Conservation (phyloP, 2,329 filamentous ascomycete species). For the Trichoderma atrobrunneum region DNA sequence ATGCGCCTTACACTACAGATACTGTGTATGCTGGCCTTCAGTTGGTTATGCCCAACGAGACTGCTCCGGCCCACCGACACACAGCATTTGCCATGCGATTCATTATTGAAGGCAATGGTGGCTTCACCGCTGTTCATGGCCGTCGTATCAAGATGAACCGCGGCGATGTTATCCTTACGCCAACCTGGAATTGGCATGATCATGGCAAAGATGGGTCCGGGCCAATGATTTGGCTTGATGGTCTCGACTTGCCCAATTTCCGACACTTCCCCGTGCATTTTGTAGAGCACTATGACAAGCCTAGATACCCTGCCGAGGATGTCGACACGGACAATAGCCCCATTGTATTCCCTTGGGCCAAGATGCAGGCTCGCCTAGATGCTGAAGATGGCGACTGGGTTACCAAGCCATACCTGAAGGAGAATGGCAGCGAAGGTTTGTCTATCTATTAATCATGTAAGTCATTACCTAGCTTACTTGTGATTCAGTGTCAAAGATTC, state of each 20-base stretch:
- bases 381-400: conserved; percentile 27
- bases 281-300: conserved; percentile 47
- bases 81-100: conserved; percentile 56
- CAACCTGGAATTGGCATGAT: conserved; percentile 59
- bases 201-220: conserved; percentile 55
- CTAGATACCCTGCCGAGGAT: conserved; percentile 46
- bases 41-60: conserved; percentile 55
- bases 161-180: conserved; percentile 57
- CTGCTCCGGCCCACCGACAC: conserved; percentile 54
- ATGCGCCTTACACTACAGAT: conserved; percentile 55
- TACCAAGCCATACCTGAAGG: conserved; percentile 34
- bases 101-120: conserved; percentile 56
- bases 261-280: conserved; percentile 52
- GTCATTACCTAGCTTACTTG: neutral
- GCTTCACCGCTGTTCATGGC: conserved; percentile 58
- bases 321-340: conserved; percentile 38
- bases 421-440: conserved; percentile 32
- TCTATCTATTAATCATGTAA: neutral
- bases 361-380: conserved; percentile 45
- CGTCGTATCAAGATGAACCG: conserved; percentile 48
- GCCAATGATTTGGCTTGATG: conserved; percentile 58
- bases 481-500: conserved; percentile 32
- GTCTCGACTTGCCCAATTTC: conserved; percentile 52
- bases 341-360: conserved; percentile 48
- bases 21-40: conserved; percentile 57